Evolutionary conservation across 805 yeast species (phyloP).

Genomic region (Yamadazyma olivae): DNA sequence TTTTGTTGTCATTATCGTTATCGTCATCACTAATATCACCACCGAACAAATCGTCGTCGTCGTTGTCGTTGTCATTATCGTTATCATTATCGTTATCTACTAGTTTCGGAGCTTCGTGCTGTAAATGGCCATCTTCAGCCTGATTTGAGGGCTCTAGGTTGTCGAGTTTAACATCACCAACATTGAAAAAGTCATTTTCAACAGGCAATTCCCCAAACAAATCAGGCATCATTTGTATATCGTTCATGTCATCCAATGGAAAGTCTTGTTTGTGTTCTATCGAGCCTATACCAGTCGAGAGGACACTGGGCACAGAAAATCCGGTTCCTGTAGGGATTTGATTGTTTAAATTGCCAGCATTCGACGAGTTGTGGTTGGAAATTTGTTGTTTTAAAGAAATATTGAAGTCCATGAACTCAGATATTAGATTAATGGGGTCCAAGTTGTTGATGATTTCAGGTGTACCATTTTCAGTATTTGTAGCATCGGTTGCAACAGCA

Average conservation of each 20-base stretch:
- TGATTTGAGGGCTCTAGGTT: too few relatives aligned
- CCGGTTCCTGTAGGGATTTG: constrained; percentile 5
- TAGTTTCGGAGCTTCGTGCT: too few relatives aligned
- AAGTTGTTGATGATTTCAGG: neutral
- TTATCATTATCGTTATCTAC: too few relatives aligned
- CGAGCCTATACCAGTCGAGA: constrained; percentile 19
- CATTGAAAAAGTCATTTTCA: constrained; percentile 9
- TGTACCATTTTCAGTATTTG: neutral
- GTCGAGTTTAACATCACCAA: too few relatives aligned
- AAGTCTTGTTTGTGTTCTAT: constrained; percentile 11
- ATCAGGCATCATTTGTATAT: constrained; percentile 12
- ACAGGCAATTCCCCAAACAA: constrained; percentile 15
- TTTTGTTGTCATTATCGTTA: neutral
- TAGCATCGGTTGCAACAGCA: neutral
- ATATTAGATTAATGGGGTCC: constrained; percentile 33
- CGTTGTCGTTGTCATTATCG: too few relatives aligned
- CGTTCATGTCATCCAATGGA: constrained; percentile 9
- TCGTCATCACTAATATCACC: constrained; percentile 14
- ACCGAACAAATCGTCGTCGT: constrained; percentile 25
- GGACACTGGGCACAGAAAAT: constrained; percentile 17
- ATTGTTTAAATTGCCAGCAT: constrained; percentile 4
- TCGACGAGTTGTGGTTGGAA: neutral
- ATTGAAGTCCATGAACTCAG: constrained; percentile 33
- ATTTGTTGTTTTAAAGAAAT: constrained; percentile 17
- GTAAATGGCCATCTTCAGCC: too few relatives aligned